Conservation (phyloP, 805 yeast genomes). For the Saccharomyces cerevisiae region DNA sequence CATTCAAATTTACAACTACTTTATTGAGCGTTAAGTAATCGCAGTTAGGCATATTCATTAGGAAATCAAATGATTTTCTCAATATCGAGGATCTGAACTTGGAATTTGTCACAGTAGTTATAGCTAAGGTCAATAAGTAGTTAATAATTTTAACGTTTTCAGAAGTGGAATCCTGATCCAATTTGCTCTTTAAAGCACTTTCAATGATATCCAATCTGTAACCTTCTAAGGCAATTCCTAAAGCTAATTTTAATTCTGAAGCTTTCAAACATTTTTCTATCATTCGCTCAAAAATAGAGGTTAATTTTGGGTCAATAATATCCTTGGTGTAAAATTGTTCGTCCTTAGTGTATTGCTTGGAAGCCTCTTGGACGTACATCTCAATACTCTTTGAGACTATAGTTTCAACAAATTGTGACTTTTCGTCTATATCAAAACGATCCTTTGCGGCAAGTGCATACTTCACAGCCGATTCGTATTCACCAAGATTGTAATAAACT, state of each 20-base stretch:
- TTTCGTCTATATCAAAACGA: slow-evolving; percentile 61
- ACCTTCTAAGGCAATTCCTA: slow-evolving; percentile 87
- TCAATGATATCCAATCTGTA: slow-evolving; percentile 76
- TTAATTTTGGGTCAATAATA: slow-evolving; percentile 52
- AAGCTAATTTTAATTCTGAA: slow-evolving; percentile 69
- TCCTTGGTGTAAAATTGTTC: slow-evolving; percentile 10
- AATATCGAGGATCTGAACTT: slow-evolving; percentile 60
- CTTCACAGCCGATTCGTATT: slow-evolving; percentile 81
- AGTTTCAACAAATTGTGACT: slow-evolving; percentile 84
- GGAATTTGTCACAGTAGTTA: slow-evolving; percentile 56
- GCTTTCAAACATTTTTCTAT: slow-evolving; percentile 64
- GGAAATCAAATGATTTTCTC: slow-evolving; percentile 50
- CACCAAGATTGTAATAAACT: slow-evolving; percentile 86
- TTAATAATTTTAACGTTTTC: slow-evolving; percentile 46
- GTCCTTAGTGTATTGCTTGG: slow-evolving; percentile 34
- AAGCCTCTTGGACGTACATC: slow-evolving; percentile 62
- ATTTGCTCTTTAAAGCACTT: slow-evolving; percentile 39
- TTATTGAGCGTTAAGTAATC: slow-evolving; percentile 82
- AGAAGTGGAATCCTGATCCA: slow-evolving; percentile 35
- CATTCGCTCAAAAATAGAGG: slow-evolving; percentile 76
- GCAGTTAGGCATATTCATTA: slow-evolving; percentile 50
- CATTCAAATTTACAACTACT: slow-evolving; percentile 82
- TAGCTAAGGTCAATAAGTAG: slow-evolving; percentile 69
- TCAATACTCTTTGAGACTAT: slow-evolving; percentile 90
- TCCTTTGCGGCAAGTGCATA: slow-evolving; percentile 81